phyloP scores from a whole-genome alignment of 176 grass and related monocot species.

The Otatea glauca region DNA sequence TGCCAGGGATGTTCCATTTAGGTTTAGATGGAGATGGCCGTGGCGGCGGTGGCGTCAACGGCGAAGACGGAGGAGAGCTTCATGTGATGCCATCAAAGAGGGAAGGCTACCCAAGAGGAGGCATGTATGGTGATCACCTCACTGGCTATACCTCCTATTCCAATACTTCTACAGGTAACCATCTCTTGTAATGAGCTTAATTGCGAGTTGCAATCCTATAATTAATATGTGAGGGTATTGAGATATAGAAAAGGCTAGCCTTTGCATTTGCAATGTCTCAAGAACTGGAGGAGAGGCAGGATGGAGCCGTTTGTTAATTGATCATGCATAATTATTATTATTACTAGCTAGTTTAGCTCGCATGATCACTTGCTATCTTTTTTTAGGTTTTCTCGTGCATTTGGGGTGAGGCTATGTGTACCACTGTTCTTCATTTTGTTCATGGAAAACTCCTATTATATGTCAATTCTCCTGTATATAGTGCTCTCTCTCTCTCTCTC shows the following conservation, averaged over 20 bases:
- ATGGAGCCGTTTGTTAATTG: slow-evolving; percentile 30
- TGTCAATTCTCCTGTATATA: slow-evolving; percentile 18
- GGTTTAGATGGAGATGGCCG: slow-evolving; percentile 22
- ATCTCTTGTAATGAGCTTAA: slow-evolving; percentile 51
- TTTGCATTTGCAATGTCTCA: slow-evolving; percentile 41
- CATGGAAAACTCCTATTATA: slow-evolving; percentile 41
- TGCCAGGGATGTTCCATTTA: slow-evolving; percentile 52
- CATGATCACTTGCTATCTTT: slow-evolving; percentile 42
- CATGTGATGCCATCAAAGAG: slow-evolving; percentile 47
- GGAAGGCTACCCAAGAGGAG: slow-evolving; percentile 41
- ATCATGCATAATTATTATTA: slow-evolving; percentile 44
- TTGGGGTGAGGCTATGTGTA: slow-evolving; percentile 47
- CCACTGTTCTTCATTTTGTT: slow-evolving; percentile 43
- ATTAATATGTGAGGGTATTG: slow-evolving; percentile 42
- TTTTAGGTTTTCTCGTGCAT: slow-evolving; percentile 47
- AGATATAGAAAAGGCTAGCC: slow-evolving; percentile 48
- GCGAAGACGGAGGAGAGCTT: slow-evolving; percentile 41
- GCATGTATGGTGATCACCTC: slow-evolving; percentile 53
- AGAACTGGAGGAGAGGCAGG: slow-evolving; percentile 31
- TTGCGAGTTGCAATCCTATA: slow-evolving; percentile 10
- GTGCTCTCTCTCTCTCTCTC: background rate
- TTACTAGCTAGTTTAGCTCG: slow-evolving; percentile 35
- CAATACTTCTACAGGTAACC: slow-evolving; percentile 59
- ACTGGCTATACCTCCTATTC: slow-evolving; percentile 50
- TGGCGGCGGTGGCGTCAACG: background rate